Evolutionary conservation across 2,329 filamentous ascomycete species (phyloP), one percentile per base, ranked within the genome.

Genomic region (Aquanectria penicillioides): DNA sequence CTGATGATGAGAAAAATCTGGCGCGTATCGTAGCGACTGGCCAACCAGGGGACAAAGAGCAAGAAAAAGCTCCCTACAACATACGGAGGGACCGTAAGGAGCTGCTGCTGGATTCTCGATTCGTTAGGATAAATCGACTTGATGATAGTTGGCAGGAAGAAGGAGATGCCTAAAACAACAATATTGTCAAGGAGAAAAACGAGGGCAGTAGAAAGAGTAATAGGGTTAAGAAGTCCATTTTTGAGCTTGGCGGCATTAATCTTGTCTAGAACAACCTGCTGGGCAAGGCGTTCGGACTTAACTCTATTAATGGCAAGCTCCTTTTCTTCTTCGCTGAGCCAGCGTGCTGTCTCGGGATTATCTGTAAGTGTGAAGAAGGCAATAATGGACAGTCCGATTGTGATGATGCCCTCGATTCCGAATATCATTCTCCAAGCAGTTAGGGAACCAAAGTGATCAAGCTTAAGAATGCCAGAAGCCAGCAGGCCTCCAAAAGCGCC

Each of bases 81-180:
- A 69, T 91, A 92, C 0, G 89, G 89, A 0, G 89, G 89, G 0
- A 91, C 89, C 0, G 89, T 91, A 64, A 83, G 83, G 0, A 92
- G 83, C 74, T 92, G 89, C 71, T 91, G 86, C 2, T 48, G 34
- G 17, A 55, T 46, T 28, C 44, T 50, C n/a, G 47, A 49, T 22
- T 49, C 22, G 4, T 57, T 25, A 13, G 58, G 58, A 36, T 61
- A 61, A 17, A 61, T 61, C 47, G 23, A 48, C 11, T 47, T 36
- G 29, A 61, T 49, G n/a, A 89, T 89, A 0, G 86, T 89, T 0
- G 87, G 86, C 0, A 81, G 76, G 71, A 89, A 89, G 78, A 89
- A 89, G 12, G 83, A 84, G 1, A 89, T 77, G 5, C 86, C 86
- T 66, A 88, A 85, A 3, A 89, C 86, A 0, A 86, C 89, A 65